Percentiles rank a stretch among this genome's conserved stretches.
These are phyloP conservation scores for Macrophomina pseudophaseolina DNA, from an alignment of 2,329 filamentous ascomycete genomes.

Conservation along the genomic window DNA sequence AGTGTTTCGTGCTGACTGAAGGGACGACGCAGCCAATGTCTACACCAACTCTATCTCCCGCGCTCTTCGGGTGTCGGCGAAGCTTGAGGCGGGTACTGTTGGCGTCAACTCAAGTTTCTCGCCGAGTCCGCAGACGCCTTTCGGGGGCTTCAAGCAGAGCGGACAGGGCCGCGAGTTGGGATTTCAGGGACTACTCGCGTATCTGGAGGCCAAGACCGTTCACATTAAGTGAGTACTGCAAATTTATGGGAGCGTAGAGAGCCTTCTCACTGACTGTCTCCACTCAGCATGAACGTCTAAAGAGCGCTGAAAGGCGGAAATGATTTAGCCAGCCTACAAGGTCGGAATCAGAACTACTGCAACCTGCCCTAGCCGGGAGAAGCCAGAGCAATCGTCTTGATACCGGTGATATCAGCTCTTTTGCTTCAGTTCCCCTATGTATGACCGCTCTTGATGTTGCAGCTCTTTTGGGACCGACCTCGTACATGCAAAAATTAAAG, in stretches of 20 bases:
- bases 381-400: too few relatives aligned
- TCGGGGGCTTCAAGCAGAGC: slow-evolving; percentile 41
- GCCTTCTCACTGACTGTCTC: background rate
- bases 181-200: slow-evolving; percentile 38
- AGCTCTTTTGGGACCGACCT: too few relatives aligned
- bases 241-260: background rate
- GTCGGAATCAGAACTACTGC: too few relatives aligned
- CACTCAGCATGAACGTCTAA: background rate
- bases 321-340: too few relatives aligned
- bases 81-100: slow-evolving; percentile 41
- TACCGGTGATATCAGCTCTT: too few relatives aligned
- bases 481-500: too few relatives aligned
- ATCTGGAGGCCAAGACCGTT: slow-evolving; percentile 41
- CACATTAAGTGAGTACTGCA: slow-evolving; percentile 32
- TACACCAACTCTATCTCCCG: slow-evolving; percentile 33
- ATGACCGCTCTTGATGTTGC: too few relatives aligned
- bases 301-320: background rate
- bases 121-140: slow-evolving; percentile 34
- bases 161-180: slow-evolving; percentile 42
- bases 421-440: too few relatives aligned
- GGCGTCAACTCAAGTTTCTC: slow-evolving; percentile 37
- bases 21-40: background rate
- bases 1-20: background rate
- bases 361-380: too few relatives aligned
- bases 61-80: slow-evolving; percentile 37